Base-by-base conservation (phyloP, 1,139 yeast genomes). In the Zygoascus sp. region DNA sequence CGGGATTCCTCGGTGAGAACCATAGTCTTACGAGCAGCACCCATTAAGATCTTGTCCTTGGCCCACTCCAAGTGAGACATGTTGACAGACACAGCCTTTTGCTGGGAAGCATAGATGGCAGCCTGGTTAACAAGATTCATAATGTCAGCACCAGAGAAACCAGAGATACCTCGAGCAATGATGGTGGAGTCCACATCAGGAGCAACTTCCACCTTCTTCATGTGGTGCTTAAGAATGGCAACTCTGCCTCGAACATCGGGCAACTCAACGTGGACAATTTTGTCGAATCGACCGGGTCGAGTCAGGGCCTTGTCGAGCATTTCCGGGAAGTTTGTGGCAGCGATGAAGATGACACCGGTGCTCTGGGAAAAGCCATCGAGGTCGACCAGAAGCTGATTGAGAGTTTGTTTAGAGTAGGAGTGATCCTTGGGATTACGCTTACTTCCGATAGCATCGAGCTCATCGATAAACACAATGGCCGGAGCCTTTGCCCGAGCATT, bases 41-140 rank as follows among this genome's bases (percentile, higher is more conserved):
- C 99, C 85, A 94, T 81, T 60, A 94, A 73, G 50, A 94, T 92
- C 70, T 92, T 92, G 66, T 92, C 99, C 67, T 94, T 94, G 41
- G 99, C 98, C 98, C 98, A 94, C 67, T 92, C 99, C 56, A 92
- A 82, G 67, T 94, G 97, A 41, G 68, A 65, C 96, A 88, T 87
- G 61, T 83, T 88, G 30, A 92, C 98, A 10, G 92, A 77, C 27
- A 89, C 79, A 0, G 97, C 97, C 58, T 87, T 84, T 60, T 83
- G 79, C 64, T 89, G 96, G 19, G 97, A 88, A 0, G 98, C 98
- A 64, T 84, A 86, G 42, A 92, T 90, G 2, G 99, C 99, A 6
- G 99, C 99, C 66, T 92, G 97, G 68, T 92, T 92, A 27, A 94
- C 97, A 55, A 92, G 74, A 65, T 94, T 92, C 82, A 88, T 87